Conservation (phyloP, 1,284 basidiomycete genomes). For the Cystobasidium sp. region DNA sequence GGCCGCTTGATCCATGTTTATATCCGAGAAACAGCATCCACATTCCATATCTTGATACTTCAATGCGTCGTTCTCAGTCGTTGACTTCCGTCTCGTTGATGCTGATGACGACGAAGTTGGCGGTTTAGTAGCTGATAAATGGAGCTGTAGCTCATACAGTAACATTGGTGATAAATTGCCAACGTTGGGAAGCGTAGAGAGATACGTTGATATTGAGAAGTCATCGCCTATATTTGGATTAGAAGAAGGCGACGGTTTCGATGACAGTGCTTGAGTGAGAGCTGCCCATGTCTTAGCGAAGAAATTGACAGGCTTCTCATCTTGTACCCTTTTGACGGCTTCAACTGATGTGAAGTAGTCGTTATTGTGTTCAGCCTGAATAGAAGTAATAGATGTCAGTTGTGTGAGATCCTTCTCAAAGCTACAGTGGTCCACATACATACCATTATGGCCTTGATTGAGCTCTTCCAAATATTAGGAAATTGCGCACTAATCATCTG, state of each 20-base stretch:
- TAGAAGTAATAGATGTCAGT: neutral
- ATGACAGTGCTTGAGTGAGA: slow-evolving; percentile 12
- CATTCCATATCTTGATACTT: slow-evolving; percentile 27
- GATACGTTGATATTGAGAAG: slow-evolving; percentile 24
- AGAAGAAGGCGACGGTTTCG: neutral
- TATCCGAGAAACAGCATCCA: slow-evolving; percentile 39
- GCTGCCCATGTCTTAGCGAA: slow-evolving; percentile 27
- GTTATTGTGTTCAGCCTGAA: slow-evolving; percentile 34
- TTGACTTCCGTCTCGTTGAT: neutral
- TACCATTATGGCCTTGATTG: slow-evolving; percentile 38
- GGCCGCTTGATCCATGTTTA: neutral
- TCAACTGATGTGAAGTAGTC: slow-evolving; percentile 39
- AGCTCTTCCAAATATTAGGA: slow-evolving; percentile 39
- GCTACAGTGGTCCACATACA: neutral
- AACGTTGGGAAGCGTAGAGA: neutral
- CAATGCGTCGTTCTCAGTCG: neutral
- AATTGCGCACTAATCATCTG: slow-evolving; percentile 25
- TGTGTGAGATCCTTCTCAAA: neutral
- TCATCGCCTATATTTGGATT: neutral
- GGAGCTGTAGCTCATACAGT: slow-evolving; percentile 38
- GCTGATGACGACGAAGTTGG: neutral
- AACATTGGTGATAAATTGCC: slow-evolving; percentile 21
- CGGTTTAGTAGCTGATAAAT: slow-evolving; percentile 13
- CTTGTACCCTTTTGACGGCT: slow-evolving; percentile 27
- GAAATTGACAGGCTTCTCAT: slow-evolving; percentile 25